Evolutionary conservation across 2,329 filamentous ascomycete species (phyloP).

Genomic region (Epichloe baconii): DNA sequence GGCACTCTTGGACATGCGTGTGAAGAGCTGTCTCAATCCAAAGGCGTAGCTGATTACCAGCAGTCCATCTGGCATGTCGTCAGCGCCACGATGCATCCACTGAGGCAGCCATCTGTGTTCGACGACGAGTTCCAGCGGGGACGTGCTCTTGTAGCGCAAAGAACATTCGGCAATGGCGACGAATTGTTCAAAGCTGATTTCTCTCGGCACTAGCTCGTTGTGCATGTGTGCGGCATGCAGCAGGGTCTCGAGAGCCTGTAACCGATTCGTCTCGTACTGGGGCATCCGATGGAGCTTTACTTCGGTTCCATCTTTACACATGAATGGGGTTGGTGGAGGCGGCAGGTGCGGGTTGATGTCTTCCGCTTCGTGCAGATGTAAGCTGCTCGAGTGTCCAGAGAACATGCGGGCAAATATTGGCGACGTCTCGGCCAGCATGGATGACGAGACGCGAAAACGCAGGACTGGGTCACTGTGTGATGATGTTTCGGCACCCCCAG

Average conservation of each 20-base stretch:
- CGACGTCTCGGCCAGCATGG: conserved; percentile 36
- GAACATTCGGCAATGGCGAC: conserved; percentile 38
- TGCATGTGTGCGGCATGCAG: conserved; percentile 40
- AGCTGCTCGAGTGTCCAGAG: conserved; percentile 16
- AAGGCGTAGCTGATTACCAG: conserved; percentile 41
- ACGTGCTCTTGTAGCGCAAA: conserved; percentile 36
- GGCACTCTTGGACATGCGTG: conserved; percentile 33
- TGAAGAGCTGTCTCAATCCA: conserved; percentile 34
- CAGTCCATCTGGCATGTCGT: conserved; percentile 36
- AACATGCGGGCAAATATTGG: conserved; percentile 39
- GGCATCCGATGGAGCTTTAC: conserved; percentile 39
- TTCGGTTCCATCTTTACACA: conserved; percentile 30
- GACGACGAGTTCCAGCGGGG: conserved; percentile 35
- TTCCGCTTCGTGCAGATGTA: conserved; percentile 22
- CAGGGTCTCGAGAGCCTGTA: conserved; percentile 30
- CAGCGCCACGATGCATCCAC: conserved; percentile 34
- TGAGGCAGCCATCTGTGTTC: conserved; percentile 39
- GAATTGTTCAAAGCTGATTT: conserved; percentile 34
- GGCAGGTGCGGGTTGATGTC: conserved; percentile 24
- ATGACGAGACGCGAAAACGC: conserved; percentile 38
- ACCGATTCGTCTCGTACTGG: conserved; percentile 31
- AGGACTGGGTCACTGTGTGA: conserved; percentile 24
- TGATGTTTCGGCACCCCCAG: conserved; percentile 16
- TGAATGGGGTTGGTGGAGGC: conserved; percentile 20
- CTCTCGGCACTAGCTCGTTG: conserved; percentile 30